Evolutionary conservation across 2,329 filamentous ascomycete species (phyloP), one percentile per base, ranked within the genome.

Genomic region (Ophiostoma himal-ulmi): DNA sequence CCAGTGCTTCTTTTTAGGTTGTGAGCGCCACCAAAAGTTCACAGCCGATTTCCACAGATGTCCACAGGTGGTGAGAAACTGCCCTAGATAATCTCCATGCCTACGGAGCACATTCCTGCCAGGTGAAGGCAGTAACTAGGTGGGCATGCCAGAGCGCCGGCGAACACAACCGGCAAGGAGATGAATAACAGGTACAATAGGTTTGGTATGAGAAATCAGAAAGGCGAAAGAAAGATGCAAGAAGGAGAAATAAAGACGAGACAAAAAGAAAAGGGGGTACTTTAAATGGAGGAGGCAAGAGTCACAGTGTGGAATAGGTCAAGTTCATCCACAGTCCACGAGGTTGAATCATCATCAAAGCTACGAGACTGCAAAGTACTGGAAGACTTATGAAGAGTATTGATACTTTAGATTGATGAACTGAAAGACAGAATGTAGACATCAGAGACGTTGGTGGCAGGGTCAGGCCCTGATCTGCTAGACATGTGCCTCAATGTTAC

Each of bases 251-350:
- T n/a, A 48, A 48, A 48, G 17, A n/a, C 44, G 44, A 48, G 5
- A 48, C 44, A 48, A n/a, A 20, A 48, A 48, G 44, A 48, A 48
- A 20, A 48, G 2, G 44, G 37, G 11, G 11, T 39, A 10, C 37
- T 39, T 39, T 10, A 8, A 11, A 39, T 39, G 37, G 37, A 22
- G 48, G 54, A 60, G 26, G 54, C 54, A 13, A 60, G 54, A 34
- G 54, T 34, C 57, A 62, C 26, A 17, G 57, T 62, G 57, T 34
- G 22, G 57, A 62, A 30, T 30, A 30, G 36, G 26, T 62, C 57
- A 13, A 26, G 8, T 62, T 34, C 57, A 34, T 62, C 57, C 57
- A 62, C 57, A 62, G 57, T 34, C 57, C 57, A 62, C 57, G 57
- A 34, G 57, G 26, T 17, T 57, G 39, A 62, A 14, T 62, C 57